Conservation (phyloP, 192 early-diverging fungal genomes). For the Backusella westeae region DNA sequence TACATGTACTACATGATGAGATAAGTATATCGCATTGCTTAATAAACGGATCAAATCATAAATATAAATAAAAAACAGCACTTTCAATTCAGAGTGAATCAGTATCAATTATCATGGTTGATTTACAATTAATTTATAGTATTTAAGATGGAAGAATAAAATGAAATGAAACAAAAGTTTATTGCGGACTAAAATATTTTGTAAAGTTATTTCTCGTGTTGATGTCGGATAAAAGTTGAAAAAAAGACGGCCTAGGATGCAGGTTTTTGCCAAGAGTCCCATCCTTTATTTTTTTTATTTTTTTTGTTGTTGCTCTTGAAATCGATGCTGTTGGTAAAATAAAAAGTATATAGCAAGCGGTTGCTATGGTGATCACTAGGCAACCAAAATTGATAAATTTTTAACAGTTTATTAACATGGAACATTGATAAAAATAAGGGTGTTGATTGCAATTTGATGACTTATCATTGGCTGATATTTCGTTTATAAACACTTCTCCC, state of each 20-base stretch:
- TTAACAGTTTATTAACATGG: too few relatives aligned
- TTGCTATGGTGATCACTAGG: neutral
- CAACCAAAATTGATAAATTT: neutral
- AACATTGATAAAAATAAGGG: neutral
- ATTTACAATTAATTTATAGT: neutral
- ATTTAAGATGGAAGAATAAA: neutral
- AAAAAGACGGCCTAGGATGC: neutral
- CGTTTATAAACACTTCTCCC: neutral
- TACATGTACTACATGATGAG: neutral
- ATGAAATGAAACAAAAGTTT: neutral
- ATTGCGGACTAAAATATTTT: neutral
- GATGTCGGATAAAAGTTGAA: neutral
- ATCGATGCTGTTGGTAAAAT: neutral
- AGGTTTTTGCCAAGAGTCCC: slow-evolving; percentile 3
- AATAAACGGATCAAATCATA: neutral
- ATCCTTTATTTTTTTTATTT: neutral
- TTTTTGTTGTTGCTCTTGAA: neutral
- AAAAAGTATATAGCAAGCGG: neutral
- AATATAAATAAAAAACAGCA: neutral
- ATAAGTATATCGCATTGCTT: neutral
- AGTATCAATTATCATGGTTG: neutral
- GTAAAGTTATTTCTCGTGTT: neutral
- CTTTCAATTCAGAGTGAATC: neutral
- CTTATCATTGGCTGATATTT: slow-evolving; percentile 1
- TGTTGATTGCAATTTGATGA: neutral